A percentile compares a stretch with the other conserved stretches of the same genome.
These are phyloP conservation scores for Ceratobasidium theobromae DNA, from an alignment of 1,284 basidiomycete genomes.

Conservation along the genomic window DNA sequence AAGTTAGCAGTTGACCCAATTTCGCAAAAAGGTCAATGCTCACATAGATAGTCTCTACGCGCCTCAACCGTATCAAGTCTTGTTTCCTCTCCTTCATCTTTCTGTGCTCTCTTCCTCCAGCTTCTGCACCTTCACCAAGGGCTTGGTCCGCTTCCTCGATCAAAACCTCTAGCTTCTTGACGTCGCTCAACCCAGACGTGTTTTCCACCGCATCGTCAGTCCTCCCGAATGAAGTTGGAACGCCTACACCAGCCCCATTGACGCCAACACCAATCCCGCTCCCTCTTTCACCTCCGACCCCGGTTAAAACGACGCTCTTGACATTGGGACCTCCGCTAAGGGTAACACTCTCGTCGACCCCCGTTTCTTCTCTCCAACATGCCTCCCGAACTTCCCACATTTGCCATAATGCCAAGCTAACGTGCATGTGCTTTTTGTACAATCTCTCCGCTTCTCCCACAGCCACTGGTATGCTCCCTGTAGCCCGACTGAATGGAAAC, in stretches of 20 bases:
- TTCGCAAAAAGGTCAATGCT: conserved; percentile 42
- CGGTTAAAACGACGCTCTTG: conserved; percentile 26
- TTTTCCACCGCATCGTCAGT: conserved; percentile 44
- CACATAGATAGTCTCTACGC: conserved; percentile 91
- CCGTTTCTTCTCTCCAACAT: conserved; percentile 91
- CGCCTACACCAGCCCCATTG: conserved; percentile 30
- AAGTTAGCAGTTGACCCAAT: not conserved
- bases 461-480: conserved; percentile 74
- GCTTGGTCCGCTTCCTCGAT: conserved; percentile 66
- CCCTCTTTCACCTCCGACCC: conserved; percentile 38
- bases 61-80: conserved; percentile 79
- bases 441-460: conserved; percentile 95
- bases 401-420: conserved; percentile 87
- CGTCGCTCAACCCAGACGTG: conserved; percentile 49
- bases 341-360: conserved; percentile 58
- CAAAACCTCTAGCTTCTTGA: conserved; percentile 68
- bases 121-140: conserved; percentile 51
- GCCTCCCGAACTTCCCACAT: conserved; percentile 96
- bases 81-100: conserved; percentile 68
- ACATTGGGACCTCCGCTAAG: conserved; percentile 41
- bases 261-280: conserved; percentile 35
- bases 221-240: conserved; percentile 39
- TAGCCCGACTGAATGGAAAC: conserved; percentile 83
- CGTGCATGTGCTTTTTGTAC: conserved; percentile 88
- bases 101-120: conserved; percentile 58